phyloP scores from a whole-genome alignment of 495 filamentous ascomycete species.

The Chaetomium cochliodes region DNA sequence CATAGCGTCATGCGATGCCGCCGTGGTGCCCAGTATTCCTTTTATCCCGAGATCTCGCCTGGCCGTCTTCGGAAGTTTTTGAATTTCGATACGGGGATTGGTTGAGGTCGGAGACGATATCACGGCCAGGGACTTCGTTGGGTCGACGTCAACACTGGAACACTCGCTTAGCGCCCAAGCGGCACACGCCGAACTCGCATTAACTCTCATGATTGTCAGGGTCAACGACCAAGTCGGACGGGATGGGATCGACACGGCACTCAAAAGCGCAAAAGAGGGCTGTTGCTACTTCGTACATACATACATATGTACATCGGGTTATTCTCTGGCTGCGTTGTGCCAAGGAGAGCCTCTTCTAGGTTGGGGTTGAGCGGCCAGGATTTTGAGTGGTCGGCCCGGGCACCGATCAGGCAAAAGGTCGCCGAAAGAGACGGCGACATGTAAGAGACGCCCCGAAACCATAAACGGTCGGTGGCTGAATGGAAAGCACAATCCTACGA shows the following conservation, averaged over 20 bases:
- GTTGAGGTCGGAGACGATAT: background rate
- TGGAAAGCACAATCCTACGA: too few relatives aligned
- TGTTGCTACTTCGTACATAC: background rate
- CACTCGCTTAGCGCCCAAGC: background rate
- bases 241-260: conserved; percentile 6
- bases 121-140: background rate
- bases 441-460: background rate
- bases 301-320: background rate
- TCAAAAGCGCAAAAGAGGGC: background rate
- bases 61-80: background rate
- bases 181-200: background rate
- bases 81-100: background rate
- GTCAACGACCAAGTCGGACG: conserved; percentile 10
- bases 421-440: conserved; percentile 3
- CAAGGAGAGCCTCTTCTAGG: background rate
- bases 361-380: background rate
- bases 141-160: background rate
- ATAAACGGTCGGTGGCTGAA: background rate
- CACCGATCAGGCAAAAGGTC: conserved; percentile 5
- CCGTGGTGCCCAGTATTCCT: too few relatives aligned
- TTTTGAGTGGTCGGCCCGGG: background rate
- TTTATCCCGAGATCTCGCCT: background rate
- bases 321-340: background rate
- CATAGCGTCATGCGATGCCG: background rate
- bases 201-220: background rate